Evolutionary conservation across 208 protist genomes (phyloP).

Genomic region (Vickermania spadyakhi): DNA sequence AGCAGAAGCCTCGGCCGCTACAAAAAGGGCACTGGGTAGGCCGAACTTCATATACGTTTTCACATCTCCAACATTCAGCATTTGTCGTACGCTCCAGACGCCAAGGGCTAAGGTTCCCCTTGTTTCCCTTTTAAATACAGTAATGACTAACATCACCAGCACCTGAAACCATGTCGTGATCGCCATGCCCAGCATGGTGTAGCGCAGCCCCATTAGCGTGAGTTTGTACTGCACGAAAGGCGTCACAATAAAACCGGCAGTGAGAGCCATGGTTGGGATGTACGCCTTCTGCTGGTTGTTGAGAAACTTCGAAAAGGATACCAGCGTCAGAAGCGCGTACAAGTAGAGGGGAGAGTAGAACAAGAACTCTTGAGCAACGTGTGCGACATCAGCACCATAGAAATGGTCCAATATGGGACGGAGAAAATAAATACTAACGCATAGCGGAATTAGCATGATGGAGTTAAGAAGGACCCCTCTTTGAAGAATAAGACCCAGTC

Average conservation of each 20-base stretch:
- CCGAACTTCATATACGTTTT: conserved; percentile 70
- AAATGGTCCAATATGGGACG: conserved; percentile 28
- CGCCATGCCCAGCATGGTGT: conserved; percentile 80
- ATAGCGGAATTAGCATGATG: conserved; percentile 44
- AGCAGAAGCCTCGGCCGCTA: conserved; percentile 72
- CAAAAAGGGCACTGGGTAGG: conserved; percentile 75
- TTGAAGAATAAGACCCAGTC: conserved; percentile 72
- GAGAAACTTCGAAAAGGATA: conserved; percentile 73
- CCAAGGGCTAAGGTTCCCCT: conserved; percentile 47
- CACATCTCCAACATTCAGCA: conserved; percentile 49
- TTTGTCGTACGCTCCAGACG: conserved; percentile 39
- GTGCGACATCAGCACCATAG: conserved; percentile 37
- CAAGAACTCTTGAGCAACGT: conserved; percentile 50
- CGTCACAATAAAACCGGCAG: conserved; percentile 50
- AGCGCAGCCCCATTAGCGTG: conserved; percentile 63
- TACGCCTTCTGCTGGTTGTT: conserved; percentile 81
- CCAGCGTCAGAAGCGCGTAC: conserved; percentile 49
- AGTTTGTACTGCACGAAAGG: conserved; percentile 57
- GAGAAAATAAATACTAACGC: conserved; percentile 42
- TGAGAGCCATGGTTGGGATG: conserved; percentile 67
- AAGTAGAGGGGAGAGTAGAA: conserved; percentile 54
- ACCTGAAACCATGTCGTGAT: conserved; percentile 78
- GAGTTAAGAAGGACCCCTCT: conserved; percentile 66
- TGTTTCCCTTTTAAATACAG: conserved; percentile 46
- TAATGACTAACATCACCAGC: conserved; percentile 40